Conservation (phyloP, 345 rosid species). For the Cardamine chenopodiifolia region DNA sequence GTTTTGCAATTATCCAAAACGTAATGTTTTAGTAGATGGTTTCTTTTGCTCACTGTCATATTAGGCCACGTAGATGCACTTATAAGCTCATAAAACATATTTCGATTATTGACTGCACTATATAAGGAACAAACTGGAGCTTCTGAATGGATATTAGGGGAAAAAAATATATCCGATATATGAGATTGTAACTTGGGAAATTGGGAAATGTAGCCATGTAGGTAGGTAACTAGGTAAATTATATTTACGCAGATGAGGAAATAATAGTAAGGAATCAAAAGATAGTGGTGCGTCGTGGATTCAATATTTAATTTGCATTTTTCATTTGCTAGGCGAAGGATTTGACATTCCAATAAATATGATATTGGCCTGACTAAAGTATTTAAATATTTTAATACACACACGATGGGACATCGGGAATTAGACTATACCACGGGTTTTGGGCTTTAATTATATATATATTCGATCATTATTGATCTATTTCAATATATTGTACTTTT, state of each 20-base stretch:
- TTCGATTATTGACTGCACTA: not conserved
- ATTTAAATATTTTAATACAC: not conserved
- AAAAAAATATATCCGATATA: not conserved
- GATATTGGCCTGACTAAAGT: slow-evolving; percentile 1
- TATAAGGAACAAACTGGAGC: not conserved
- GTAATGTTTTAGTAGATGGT: not conserved
- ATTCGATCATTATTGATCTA: not conserved
- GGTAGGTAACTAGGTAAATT: slow-evolving; percentile 14
- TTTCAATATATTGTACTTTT: not conserved
- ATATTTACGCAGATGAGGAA: not conserved
- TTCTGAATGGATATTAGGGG: not conserved
- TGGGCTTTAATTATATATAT: not conserved
- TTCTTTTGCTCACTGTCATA: slow-evolving; percentile 16
- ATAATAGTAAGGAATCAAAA: not conserved
- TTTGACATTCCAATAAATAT: slow-evolving; percentile 30
- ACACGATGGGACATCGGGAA: not conserved
- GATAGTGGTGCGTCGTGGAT: slow-evolving; percentile 25
- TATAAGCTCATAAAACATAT: slow-evolving; percentile 25
- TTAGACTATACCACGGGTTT: slow-evolving; percentile 1
- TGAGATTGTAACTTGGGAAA: not conserved
- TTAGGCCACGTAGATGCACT: slow-evolving; percentile 40
- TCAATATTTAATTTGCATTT: slow-evolving; percentile 21
- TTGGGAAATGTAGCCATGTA: not conserved
- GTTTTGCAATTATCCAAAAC: slow-evolving; percentile 14
- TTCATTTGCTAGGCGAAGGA: not conserved